Evolutionary conservation across 805 yeast genomes (phyloP).

Genomic region (Vanderwaltozyma polyspora): DNA sequence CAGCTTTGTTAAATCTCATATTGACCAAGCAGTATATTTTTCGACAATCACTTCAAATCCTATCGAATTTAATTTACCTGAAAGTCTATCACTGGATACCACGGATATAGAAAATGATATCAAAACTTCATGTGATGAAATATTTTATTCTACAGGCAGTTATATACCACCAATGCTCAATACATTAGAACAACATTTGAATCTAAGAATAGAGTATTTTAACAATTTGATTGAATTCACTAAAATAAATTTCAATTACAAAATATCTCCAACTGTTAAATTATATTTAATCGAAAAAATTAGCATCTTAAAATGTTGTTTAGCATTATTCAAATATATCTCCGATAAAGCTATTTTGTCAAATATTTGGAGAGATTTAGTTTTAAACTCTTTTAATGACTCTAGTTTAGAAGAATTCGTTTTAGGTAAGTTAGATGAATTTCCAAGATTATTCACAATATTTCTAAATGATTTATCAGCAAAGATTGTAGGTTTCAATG

Average conservation of each 20-base stretch:
- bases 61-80: conserved; percentile 36
- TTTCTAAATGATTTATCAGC: conserved; percentile 15
- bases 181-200: conserved; percentile 40
- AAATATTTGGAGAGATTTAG: conserved; percentile 7
- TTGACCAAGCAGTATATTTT: conserved; percentile 71
- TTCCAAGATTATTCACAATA: conserved; percentile 18
- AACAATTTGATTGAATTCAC: conserved; percentile 36
- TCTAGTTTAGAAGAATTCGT: conserved; percentile 17
- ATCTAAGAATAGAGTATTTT: conserved; percentile 36
- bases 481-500: conserved; percentile 4
- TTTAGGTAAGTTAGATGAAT: conserved; percentile 13
- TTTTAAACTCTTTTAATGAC: conserved; percentile 4
- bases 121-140: conserved; percentile 39
- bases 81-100: conserved; percentile 34
- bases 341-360: conserved; percentile 2
- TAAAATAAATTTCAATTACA: conserved; percentile 33
- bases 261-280: conserved; percentile 29
- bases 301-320: conserved; percentile 40
- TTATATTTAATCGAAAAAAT: conserved; percentile 30
- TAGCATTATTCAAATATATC: conserved; percentile 30
- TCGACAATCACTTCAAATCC: conserved; percentile 37
- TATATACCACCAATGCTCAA: conserved; percentile 46
- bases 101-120: conserved; percentile 43
- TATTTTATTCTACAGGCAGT: conserved; percentile 43
- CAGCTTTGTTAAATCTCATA: conserved; percentile 51